Evolutionary conservation across 192 early-diverging fungal species (phyloP).

Genomic region (Coemansia sp.): DNA sequence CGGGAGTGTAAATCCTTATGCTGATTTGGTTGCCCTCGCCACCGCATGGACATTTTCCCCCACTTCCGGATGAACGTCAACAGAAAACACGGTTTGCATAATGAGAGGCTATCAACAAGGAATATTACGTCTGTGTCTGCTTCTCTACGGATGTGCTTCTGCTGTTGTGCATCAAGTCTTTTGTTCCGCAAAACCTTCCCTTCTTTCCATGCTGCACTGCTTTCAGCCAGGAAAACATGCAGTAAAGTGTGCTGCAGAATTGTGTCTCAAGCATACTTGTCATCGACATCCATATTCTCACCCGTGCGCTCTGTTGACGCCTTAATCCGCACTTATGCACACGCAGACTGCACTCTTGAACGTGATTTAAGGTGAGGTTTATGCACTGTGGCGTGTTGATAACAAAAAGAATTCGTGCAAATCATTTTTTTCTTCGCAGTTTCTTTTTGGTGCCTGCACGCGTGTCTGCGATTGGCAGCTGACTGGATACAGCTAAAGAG

Average conservation of each 20-base stretch:
- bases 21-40: neutral
- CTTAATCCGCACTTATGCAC: neutral
- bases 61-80: neutral
- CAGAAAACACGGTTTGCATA: neutral
- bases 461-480: neutral
- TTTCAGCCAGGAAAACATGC: neutral
- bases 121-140: neutral
- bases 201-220: neutral
- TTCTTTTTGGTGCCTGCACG: neutral
- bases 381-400: neutral
- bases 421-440: neutral
- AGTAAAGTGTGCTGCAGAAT: neutral
- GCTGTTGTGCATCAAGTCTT: neutral
- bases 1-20: neutral
- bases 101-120: no score
- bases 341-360: neutral
- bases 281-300: neutral
- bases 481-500: neutral
- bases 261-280: neutral
- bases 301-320: neutral
- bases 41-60: neutral
- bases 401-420: neutral
- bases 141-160: neutral
- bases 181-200: neutral
- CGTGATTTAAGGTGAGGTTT: neutral